Evolutionary conservation across 179 eudicot species (phyloP), one percentile per base, ranked within the genome.

Genomic region (Camellia oleifera): DNA sequence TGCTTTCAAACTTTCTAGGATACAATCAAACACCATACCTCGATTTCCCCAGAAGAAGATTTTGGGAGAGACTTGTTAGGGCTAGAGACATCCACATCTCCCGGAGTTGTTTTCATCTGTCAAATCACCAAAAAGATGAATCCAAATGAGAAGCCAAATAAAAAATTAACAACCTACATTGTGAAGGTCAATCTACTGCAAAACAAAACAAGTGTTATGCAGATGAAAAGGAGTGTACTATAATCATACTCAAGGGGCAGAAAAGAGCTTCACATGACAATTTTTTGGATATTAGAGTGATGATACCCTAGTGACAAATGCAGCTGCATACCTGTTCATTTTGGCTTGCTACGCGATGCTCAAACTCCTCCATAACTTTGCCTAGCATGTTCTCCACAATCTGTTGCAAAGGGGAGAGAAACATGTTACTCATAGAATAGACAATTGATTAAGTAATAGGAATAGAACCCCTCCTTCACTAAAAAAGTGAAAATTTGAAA

Each of bases 311-410:
- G 54, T 7, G 9, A 69, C 45, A n/a, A 23, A 64, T 65, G 46
- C 15, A 52, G 26, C 62, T 67, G 75, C 82, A 9, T 85, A 91
- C 96, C 90, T 78, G 73, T 8, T 89, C 87, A 69, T 81, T 85
- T 81, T 86, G 93, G 83, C 75, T 63, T 58, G 87, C 88, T 46
- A 94, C 75, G 57, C 89, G 93, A 18, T 85, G 88, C 88, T 92
- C 97, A 77, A 91, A 93, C 79, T 95, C 99, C 82, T 94, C 97
- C 82, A 88, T 91, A 73, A 95, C 91, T 85, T 87, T 95, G 56
- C 87, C 90, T 42, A 95, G 87, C 82, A 95, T 89, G 70, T 86
- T 86, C 68, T 95, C 98, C 79, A 95, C 90, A 69, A 95, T 81
- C 99, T 95, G 90, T 83, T 68, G 64, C 50, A 48, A 48, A 78